Percentiles rank a stretch among this genome's conserved stretches.
Conservation (phyloP, 1,284 basidiomycete genomes). For the Sparassis latifolia region DNA sequence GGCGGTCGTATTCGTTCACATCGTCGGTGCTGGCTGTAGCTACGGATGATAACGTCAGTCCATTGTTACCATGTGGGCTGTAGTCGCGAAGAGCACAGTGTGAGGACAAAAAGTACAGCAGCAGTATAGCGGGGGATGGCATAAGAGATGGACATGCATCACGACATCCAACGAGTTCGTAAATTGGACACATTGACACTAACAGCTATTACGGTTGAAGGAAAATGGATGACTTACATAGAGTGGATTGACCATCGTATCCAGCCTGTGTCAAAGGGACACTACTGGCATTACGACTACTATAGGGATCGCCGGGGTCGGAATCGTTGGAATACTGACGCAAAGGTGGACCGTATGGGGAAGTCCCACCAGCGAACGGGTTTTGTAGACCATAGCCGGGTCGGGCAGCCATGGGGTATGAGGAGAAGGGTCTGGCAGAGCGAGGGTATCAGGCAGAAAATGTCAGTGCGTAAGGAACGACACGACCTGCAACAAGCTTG, state of each 20-base stretch:
- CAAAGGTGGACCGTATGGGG: conserved; percentile 24
- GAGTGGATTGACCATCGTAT: conserved; percentile 38
- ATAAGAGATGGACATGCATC: background rate
- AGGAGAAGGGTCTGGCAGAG: conserved; percentile 10
- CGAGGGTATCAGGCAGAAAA: conserved; percentile 3
- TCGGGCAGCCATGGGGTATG: conserved; percentile 29
- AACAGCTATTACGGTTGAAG: background rate
- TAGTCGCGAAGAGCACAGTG: background rate
- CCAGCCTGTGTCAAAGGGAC: conserved; percentile 46
- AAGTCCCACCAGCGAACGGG: conserved; percentile 26
- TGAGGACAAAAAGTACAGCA: background rate
- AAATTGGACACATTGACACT: background rate
- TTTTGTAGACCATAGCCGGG: conserved; percentile 33
- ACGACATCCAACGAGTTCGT: background rate
- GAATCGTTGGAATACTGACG: conserved; percentile 37
- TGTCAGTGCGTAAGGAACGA: conserved; percentile 13
- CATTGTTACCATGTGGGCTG: background rate
- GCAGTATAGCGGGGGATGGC: background rate
- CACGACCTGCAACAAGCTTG: conserved; percentile 21
- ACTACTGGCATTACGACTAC: conserved; percentile 46
- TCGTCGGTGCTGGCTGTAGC: conserved; percentile 20
- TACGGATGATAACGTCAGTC: background rate
- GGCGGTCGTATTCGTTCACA: conserved; percentile 20
- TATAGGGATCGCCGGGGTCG: conserved; percentile 46
- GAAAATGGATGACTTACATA: conserved; percentile 19